Base-by-base conservation (phyloP, 2,329 filamentous ascomycete genomes). In the Aureobasidium sp. region DNA sequence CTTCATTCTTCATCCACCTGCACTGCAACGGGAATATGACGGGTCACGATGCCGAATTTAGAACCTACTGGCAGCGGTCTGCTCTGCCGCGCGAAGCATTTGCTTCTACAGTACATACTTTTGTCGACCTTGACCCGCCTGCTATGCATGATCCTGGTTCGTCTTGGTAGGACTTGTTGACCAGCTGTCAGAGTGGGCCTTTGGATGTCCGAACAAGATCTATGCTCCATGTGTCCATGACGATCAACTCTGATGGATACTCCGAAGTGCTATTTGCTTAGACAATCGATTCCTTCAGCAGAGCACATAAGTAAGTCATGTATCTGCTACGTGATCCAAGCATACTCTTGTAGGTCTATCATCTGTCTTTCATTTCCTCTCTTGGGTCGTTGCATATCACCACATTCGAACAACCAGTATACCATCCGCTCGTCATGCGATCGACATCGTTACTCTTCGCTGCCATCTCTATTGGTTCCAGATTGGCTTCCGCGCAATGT, bases 401-500 rank as follows among this genome's bases (percentile, higher is more conserved):
- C 26, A 13, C 13, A 4, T 3, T 32, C 2, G 8, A 20, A 44
- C 8, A 37, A 20, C 3, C 3, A 8, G 5, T 12, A 43, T 41
- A 41, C 24, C 13, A 15, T 47, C 36, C 13, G 53, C 17, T 47
- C 41, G 37, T 37, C n/a, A 57, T 55, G 51, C 39, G 39, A 47
- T 47, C 53, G 32, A 36, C 41, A 47, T 36, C 41, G 37, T 36
- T 43, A 7, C 24, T 57, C 34, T 39, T 60, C 7, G 17, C 57
- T 32, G 47, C 57, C 37, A 15, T 37, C 15, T 20, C 57, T 17
- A 15, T 60, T 15, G 34, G 57, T 13, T 32, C 47, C 34, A 17
- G 41, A 26, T 8, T 48, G 20, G 57, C 44, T 29, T 48, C 44
- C 51, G 57, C 57, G 15, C 32, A 32, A 36, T 71, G 70, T 60